Evolutionary conservation across 2,329 filamentous ascomycete species (phyloP), one percentile per base, ranked within the genome.

Genomic region (Colletotrichum noveboracense): DNA sequence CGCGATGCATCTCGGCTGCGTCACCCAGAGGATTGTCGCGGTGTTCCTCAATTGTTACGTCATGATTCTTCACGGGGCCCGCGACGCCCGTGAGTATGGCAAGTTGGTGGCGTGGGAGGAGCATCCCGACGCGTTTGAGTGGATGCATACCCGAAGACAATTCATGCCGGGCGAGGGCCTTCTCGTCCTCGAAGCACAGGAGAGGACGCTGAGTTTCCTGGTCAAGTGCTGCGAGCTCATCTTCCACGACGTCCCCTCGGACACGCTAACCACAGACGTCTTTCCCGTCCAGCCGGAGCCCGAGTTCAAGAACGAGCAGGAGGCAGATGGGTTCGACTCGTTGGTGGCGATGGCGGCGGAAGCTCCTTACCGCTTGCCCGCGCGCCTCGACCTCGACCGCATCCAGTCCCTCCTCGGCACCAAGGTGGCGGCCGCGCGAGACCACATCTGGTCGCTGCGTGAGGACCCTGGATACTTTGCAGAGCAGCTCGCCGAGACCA

Each of bases 381-480:
- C 84, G 1, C 78, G 80, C 3, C 79, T 91, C 0, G 85, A 92
- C 76, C 80, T 92, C 4, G 77, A 61, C 0, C 84, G 85, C 1
- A 81, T 92, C 0, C 81, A 85, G 48, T 79, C 81, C 2, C 78
- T 92, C 7, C 81, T 91, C 1, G 80, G 79, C 3, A 87, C 88
- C 1, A 86, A 83, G 75, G 78, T 77, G 1, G 79, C 82, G 0
- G 84, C 84, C 3, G 85, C 86, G 0, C 86, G 90, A 69, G 90
- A 93, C 80, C 89, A 92, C 77, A 60, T 92, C 0, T 90, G 86
- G 86, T 79, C 85, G 0, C 81, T 93, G 4, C 85, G 91, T 7
- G 91, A 93, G 78, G 91, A 93, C 79, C 91, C 91, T 0, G 81
- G 81, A 2, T 92, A 92, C 81, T 93, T 92, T 76, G 80, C 84